phyloP scores from a whole-genome alignment of 129 eudicot species.

The Artemisia annua region DNA sequence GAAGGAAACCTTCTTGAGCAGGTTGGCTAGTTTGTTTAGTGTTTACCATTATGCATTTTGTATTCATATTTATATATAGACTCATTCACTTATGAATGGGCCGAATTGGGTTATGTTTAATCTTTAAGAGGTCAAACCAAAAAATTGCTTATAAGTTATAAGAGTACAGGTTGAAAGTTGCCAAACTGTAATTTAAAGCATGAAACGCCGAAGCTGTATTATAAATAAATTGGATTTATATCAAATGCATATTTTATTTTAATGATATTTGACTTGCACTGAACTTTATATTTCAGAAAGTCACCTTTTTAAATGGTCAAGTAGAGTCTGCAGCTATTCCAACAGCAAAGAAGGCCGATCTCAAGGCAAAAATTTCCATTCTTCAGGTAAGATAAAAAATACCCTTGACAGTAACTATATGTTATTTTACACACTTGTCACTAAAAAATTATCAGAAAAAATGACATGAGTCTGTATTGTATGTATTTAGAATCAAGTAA shows the following conservation, averaged over 20 bases:
- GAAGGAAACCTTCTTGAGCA: conserved; percentile 79
- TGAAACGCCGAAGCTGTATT: too few species aligned
- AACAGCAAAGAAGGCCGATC: conserved; percentile 77
- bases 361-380: conserved; percentile 53
- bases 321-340: conserved; percentile 82
- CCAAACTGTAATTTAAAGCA: too few species aligned
- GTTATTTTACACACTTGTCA: background rate
- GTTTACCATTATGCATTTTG: too few species aligned
- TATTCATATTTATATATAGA: too few species aligned
- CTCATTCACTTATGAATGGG: too few species aligned
- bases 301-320: conserved; percentile 69
- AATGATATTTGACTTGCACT: background rate
- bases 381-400: conserved; percentile 57
- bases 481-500: conserved; percentile 55
- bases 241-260: background rate
- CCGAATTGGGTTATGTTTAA: background rate
- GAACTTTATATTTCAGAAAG: conserved; percentile 48
- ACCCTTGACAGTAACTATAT: background rate
- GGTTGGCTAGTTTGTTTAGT: conserved; percentile 40
- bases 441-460: background rate
- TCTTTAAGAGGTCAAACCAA: too few species aligned
- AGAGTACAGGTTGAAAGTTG: too few species aligned
- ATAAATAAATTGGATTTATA: too few species aligned
- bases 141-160: too few species aligned
- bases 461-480: background rate